Evolutionary conservation across 139 green algal genomes (phyloP), one percentile per base, ranked within the genome.

Genomic region (Chlamydomonas asymmetrica): DNA sequence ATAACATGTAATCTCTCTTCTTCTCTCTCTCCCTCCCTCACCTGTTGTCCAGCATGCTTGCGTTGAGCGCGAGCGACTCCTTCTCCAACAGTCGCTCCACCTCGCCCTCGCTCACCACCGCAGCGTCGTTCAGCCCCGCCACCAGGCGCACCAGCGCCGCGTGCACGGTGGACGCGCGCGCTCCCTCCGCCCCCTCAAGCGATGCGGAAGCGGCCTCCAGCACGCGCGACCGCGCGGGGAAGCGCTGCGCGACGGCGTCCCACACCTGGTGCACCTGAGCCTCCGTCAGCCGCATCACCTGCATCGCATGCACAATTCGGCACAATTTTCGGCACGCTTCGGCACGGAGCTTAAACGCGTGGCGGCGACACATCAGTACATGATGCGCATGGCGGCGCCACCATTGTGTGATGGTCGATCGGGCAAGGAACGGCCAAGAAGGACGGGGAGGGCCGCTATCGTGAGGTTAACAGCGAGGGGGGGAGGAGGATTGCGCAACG

Each of bases 21-120:
- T 38, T 27, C 7, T 41, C 38, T n/a, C 64, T 43, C 45, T 25
- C 4, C 48, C 64, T 10, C 39, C 4, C 76, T 10, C 35, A 88
- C 83, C 84, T 89, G 76, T 91, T 90, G 4, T 82, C 67, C 27
- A 92, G 74, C 10, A 92, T 81, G 52, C 59, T 41, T n/a, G 75
- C 67, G 68, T 92, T 89, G 57, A 91, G 71, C 5, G 68, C 62
- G 35, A 89, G 38, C 0, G 80, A 78, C 70, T 91, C 82, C 60
- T 81, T 50, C 74, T 92, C 88, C 66, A 90, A 62, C 37, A 90
- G 64, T 1, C 85, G 77, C 76, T 88, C 85, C 65, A 91, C 63
- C 66, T 87, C 76, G 6, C 81, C 83, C 61, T 84, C 81, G 43
- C 74, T 76, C 22, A 92, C n/a, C 37, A 85, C 80, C 39, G 83